Evolutionary conservation across 2,329 filamentous ascomycete species (phyloP).

Genomic region (Dendryphion nanum): DNA sequence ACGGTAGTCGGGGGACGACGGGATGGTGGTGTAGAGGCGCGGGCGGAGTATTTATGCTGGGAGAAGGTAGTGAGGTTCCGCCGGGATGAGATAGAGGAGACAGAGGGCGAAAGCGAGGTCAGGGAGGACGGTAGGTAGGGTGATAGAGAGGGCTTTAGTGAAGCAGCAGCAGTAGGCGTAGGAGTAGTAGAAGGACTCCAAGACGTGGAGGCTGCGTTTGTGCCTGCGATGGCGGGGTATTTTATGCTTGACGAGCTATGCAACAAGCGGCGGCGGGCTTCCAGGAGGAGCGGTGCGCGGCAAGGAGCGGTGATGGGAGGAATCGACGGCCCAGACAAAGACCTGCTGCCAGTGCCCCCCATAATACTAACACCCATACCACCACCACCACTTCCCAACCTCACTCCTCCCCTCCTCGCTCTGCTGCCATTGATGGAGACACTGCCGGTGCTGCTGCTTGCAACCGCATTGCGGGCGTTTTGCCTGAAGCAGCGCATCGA

Average conservation of each 20-base stretch:
- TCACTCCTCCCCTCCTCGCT: neutral
- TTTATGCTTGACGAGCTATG: slow-evolving; percentile 19
- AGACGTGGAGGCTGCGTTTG: no score
- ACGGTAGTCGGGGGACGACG: slow-evolving; percentile 14
- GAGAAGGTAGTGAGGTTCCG: slow-evolving; percentile 6
- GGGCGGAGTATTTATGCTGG: no score
- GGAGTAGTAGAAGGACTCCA: slow-evolving; percentile 32
- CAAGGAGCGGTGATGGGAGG: slow-evolving; percentile 21
- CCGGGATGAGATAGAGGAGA: no score
- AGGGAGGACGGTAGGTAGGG: slow-evolving; percentile 17
- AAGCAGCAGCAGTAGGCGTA: slow-evolving; percentile 10
- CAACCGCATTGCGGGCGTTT: slow-evolving; percentile 22
- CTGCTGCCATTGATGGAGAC: neutral
- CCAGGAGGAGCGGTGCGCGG: slow-evolving; percentile 17
- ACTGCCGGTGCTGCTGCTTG: no score
- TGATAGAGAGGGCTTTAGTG: slow-evolving; percentile 19
- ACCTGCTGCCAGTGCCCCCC: no score
- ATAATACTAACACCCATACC: neutral
- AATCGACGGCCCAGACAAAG: slow-evolving; percentile 4
- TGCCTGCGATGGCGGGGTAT: slow-evolving; percentile 2
- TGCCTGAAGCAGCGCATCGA: slow-evolving; percentile 37
- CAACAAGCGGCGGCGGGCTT: slow-evolving; percentile 20
- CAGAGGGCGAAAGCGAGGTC: no score
- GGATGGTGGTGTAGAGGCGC: neutral
- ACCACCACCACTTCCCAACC: slow-evolving; percentile 1